Evolutionary conservation across 139 green algal species (phyloP), one percentile per base, ranked within the genome.

Genomic region (Chlorella sp.): DNA sequence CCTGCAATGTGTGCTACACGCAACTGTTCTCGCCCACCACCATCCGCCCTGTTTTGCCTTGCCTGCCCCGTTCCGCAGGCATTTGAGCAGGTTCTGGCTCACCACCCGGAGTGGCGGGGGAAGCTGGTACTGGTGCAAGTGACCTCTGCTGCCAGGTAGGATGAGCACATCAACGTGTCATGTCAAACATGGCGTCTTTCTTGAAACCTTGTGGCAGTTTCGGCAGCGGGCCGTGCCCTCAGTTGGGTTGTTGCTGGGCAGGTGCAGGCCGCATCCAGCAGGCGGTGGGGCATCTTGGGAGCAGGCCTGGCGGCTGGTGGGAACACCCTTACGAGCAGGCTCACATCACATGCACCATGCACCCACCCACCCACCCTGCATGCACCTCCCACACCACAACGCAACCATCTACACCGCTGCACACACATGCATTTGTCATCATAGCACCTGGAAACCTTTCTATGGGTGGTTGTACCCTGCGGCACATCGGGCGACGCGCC

Each of bases 41-140:
- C 77, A 19, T 32, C 16, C 81, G 15, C 18, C 82, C 1, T 24
- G 0, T 34, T 5, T 60, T 60, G 60, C 82, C 7, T 57, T 57
- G n/a, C n/a, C n/a, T 57, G 5, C 5, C 53, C 53, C 5, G 24
- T 64, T 3, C 85, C 91, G 85, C 86, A 86, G 81, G 97, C 97
- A 0, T 96, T 98, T 89, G 95, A 99, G 91, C 86, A 94, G 19
- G 88, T 99, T 85, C 93, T 99, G 91, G 93, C 97, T 32, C 88
- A 97, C 80, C 97, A 99, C 90, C 92, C 96, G 0, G 96, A 99
- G 86, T 96, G 96, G 96, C 88, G 91, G 30, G 96, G 95, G 22
- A 93, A 95, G 88, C 91, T 98, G 40, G 95, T 97, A 76, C 94
- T 99, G 53, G 93, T 99, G 82, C 98, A 99, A 94, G 93, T 97